Percentiles rank a stretch among this genome's conserved stretches.
phyloP scores from a whole-genome alignment of 495 filamentous ascomycete species.

The Bacidia gigantensis region DNA sequence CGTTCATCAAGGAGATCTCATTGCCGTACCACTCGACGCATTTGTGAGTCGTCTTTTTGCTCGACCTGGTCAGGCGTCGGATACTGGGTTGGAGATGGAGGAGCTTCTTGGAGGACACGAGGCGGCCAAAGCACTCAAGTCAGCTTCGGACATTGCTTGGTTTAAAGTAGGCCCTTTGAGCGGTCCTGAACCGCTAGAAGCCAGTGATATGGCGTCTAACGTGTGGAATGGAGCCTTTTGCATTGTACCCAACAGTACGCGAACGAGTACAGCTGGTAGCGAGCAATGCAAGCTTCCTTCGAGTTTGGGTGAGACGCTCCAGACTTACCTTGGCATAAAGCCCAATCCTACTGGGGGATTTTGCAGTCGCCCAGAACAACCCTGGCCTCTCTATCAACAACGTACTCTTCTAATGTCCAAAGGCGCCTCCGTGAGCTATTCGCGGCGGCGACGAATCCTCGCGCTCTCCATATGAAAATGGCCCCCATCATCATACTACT shows the following conservation, averaged over 20 bases:
- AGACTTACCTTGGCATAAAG: constrained; percentile 53
- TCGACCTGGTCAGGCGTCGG: constrained; percentile 4
- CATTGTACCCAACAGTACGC: constrained; percentile 69
- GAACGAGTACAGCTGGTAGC: constrained; percentile 77
- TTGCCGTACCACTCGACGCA: constrained; percentile 71
- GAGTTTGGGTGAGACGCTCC: constrained; percentile 61
- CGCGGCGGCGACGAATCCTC: constrained; percentile 72
- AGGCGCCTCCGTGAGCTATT: constrained; percentile 73
- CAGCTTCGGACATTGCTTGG: constrained; percentile 57
- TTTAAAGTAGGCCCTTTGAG: constrained; percentile 69
- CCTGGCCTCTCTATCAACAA: constrained; percentile 22
- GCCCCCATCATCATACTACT: constrained; percentile 80
- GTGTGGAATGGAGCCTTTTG: constrained; percentile 72
- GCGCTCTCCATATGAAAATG: constrained; percentile 72
- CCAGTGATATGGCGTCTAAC: constrained; percentile 36
- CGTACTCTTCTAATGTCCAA: constrained; percentile 52
- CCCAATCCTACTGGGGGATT: neutral
- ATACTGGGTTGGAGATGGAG: constrained; percentile 12
- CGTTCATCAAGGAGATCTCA: constrained; percentile 70
- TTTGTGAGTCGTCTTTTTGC: constrained; percentile 10
- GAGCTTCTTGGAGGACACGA: constrained; percentile 8
- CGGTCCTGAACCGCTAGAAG: constrained; percentile 37
- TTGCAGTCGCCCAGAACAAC: constrained; percentile 7
- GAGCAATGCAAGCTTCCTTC: constrained; percentile 65
- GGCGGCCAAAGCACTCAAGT: neutral